Conservation (phyloP, 805 yeast species). For the Yarrowia keelungensis region DNA sequence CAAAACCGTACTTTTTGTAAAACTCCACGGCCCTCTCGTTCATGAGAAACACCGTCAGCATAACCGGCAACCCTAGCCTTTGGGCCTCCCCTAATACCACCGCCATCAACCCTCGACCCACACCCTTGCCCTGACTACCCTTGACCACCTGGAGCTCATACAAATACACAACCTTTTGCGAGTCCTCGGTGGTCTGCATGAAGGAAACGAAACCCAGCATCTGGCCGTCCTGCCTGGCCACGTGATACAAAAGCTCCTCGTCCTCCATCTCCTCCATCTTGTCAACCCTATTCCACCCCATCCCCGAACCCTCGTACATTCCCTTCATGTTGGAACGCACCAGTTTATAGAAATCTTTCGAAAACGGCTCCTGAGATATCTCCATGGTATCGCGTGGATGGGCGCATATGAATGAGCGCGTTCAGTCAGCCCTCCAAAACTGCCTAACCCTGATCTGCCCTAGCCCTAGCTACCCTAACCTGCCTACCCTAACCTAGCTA, state of each 20-base stretch:
- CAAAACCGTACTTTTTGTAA: constrained; percentile 43
- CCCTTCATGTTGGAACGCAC: constrained; percentile 43
- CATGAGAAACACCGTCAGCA: constrained; percentile 45
- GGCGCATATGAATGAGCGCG: too few species aligned
- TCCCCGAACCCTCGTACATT: constrained; percentile 44
- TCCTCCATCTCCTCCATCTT: constrained; percentile 45
- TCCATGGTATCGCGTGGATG: not conserved
- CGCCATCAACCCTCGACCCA: constrained; percentile 43
- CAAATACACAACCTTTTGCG: constrained; percentile 42
- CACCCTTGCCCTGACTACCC: constrained; percentile 42
- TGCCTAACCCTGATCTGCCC: not conserved
- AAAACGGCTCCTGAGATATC: not conserved
- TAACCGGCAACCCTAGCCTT: constrained; percentile 29
- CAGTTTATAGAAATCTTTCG: constrained; percentile 43
- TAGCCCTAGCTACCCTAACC: not conserved
- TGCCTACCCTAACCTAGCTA: too few species aligned
- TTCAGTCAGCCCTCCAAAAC: too few species aligned
- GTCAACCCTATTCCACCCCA: constrained; percentile 44
- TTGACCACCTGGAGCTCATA: constrained; percentile 47
- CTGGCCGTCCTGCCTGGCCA: constrained; percentile 10
- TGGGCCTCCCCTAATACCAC: constrained; percentile 38
- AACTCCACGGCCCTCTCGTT: constrained; percentile 44
- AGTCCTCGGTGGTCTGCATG: constrained; percentile 42
- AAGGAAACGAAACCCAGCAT: constrained; percentile 41
- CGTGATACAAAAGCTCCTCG: constrained; percentile 41